Base-by-base conservation (phyloP, 2,329 filamentous ascomycete species). In the Basipetospora chlamydospora region DNA sequence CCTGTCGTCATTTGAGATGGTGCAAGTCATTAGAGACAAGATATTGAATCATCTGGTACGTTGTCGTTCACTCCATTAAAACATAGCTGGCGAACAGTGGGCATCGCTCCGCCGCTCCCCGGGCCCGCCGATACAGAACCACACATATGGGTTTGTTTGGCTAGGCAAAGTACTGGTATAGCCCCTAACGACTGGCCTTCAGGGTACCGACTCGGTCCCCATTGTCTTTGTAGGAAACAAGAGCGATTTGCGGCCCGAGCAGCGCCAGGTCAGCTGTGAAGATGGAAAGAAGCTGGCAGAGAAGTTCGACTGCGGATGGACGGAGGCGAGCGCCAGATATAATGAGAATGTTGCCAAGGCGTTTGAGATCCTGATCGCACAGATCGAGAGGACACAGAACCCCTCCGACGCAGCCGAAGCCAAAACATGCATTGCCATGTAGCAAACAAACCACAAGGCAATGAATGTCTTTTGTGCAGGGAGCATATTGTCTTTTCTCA, bases 171-270 rank as follows among this genome's bases (percentile, higher is more conserved):
- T n/a, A n/a, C n/a, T n/a, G n/a, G n/a, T n/a, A n/a, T n/a, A n/a
- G n/a, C 31, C 18, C 9, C 15, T 3, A 9, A 22, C 6, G 8
- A 21, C 13, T 17, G 26, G 21, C 23, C 22, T 26, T n/a, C 22
- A 94, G 83, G 90, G 90, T 46, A 82, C 86, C 41, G 87, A 95
- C 49, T 81, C 80, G 57, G 85, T 95, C 36, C 90, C 90, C 8
- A 79, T 96, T 48, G 84, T 92, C 48, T 80, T 98, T 43, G 87
- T 98, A 37, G 90, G 86, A 48, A 98, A 98, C 67, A 98, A 98
- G 66, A 87, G 80, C 55, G 90, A 98, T 58, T 67, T 98, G 40
- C 78, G 84, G 42, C 79, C 86, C 37, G 88, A 95, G 57, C 86
- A 94, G 62, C 80, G 90, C 47, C 87, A 96, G 59, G 86, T 98